A percentile compares a stretch with the other conserved stretches of the same genome.
phyloP scores from a whole-genome alignment of 768 basidiomycete species.

The Kwoniella bestiolae region DNA sequence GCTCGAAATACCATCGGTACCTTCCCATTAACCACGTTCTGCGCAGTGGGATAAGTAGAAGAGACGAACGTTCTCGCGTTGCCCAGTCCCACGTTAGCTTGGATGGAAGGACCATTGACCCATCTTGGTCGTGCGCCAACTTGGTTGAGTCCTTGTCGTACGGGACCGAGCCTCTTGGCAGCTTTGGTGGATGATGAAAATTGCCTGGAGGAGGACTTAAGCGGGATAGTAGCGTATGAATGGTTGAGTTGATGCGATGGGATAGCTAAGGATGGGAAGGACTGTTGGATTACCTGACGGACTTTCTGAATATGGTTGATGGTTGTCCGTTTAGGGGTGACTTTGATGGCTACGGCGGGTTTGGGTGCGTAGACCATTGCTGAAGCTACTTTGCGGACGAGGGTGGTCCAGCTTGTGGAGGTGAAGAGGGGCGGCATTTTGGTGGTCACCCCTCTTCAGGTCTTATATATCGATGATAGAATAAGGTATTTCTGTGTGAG shows the following conservation, averaged over 20 bases:
- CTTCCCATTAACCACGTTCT: constrained; percentile 14
- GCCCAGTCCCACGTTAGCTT: constrained; percentile 40
- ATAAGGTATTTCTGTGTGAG: background rate
- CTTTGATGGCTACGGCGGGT: background rate
- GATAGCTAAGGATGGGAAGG: constrained; percentile 17
- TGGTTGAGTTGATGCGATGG: constrained; percentile 18
- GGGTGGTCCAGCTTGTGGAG: constrained; percentile 32
- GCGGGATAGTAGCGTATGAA: constrained; percentile 17
- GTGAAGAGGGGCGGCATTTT: constrained; percentile 45
- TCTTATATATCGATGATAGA: background rate
- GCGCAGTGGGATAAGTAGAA: constrained; percentile 13
- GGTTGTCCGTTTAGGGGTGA: background rate
- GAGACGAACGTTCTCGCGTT: constrained; percentile 39
- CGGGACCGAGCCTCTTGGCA: constrained; percentile 14
- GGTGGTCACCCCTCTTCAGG: constrained; percentile 10
- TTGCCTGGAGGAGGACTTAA: background rate
- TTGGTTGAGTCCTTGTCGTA: constrained; percentile 18
- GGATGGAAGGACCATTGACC: constrained; percentile 28
- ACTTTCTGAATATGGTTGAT: constrained; percentile 20
- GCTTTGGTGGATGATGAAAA: constrained; percentile 4
- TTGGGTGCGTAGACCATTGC: constrained; percentile 33
- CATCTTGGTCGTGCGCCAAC: constrained; percentile 3
- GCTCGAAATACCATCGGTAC: constrained; percentile 42
- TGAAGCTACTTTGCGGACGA: constrained; percentile 32
- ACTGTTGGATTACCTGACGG: constrained; percentile 9